These are phyloP conservation scores for Solanum sparsipilum DNA, from an alignment of 257 asterid genomes.

Conservation along the genomic window DNA sequence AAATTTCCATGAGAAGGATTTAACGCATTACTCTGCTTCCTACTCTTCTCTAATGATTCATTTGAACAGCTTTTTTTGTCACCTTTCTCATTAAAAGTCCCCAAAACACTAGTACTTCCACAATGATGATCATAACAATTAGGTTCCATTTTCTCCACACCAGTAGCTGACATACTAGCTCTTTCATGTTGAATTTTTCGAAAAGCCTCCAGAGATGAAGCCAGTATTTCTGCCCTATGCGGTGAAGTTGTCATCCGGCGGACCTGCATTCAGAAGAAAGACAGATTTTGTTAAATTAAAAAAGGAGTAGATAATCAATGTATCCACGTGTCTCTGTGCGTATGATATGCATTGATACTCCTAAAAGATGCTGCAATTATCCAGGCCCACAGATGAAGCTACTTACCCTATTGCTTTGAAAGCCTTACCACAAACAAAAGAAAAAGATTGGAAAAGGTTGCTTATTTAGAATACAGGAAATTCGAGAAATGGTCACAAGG, in stretches of 20 bases:
- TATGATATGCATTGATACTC: not conserved
- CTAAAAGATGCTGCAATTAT: not conserved
- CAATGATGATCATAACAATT: conserved; percentile 26
- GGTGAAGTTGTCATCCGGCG: conserved; percentile 99
- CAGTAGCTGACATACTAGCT: conserved; percentile 34
- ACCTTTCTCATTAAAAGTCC: conserved; percentile 19
- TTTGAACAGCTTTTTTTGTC: conserved; percentile 22
- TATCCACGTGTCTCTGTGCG: not conserved
- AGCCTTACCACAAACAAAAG: not conserved
- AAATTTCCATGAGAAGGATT: conserved; percentile 29
- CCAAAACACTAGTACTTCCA: conserved; percentile 25
- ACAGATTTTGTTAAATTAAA: not conserved
- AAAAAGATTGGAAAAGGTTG: not conserved
- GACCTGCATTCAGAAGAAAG: conserved; percentile 41
- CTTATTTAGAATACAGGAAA: not conserved
- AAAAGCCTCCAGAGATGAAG: conserved; percentile 97
- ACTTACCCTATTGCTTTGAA: not conserved
- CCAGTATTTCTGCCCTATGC: conserved; percentile 90
- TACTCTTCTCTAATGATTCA: conserved; percentile 23
- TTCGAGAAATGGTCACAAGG: not conserved
- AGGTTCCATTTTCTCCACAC: conserved; percentile 24
- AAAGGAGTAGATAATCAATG: not conserved
- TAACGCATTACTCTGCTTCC: conserved; percentile 29
- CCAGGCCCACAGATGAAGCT: not conserved
- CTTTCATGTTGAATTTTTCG: conserved; percentile 86